Evolutionary conservation across 164 flowering plant species (phyloP).

Genomic region (Magnolia changhungtana): DNA sequence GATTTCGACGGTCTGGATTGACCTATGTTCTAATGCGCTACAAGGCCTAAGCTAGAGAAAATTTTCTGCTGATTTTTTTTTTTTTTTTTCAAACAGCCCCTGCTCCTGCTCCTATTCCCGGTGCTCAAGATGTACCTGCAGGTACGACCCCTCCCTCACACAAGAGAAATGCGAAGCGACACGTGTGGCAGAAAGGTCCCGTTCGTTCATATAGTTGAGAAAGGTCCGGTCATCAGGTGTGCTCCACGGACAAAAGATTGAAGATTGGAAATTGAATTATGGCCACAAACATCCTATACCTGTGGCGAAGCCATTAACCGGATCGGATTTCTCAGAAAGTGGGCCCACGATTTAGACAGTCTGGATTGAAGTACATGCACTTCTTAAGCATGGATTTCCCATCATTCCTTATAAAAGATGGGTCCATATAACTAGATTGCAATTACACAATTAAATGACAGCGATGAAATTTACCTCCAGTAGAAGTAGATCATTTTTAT

Average conservation of each 20-base stretch:
- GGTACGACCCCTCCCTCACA: slow-evolving; percentile 12
- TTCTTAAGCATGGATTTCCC: too few relatives aligned
- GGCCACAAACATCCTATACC: too few relatives aligned
- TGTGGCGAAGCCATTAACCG: too few relatives aligned
- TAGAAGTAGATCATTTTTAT: too few relatives aligned
- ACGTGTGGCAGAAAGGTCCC: background rate
- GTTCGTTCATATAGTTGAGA: background rate
- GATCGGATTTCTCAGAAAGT: too few relatives aligned
- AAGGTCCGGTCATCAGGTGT: background rate
- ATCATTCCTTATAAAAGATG: too few relatives aligned
- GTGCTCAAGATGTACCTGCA: slow-evolving; percentile 5
- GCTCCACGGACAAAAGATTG: background rate
- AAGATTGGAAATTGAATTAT: background rate
- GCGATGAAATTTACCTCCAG: too few relatives aligned
- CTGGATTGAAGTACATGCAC: too few relatives aligned
- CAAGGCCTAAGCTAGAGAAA: too few relatives aligned
- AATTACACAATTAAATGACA: too few relatives aligned
- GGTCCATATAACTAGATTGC: too few relatives aligned
- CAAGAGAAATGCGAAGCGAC: background rate
- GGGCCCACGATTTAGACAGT: too few relatives aligned
- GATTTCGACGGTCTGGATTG: background rate
- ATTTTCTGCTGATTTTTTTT: background rate
- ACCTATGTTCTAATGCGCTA: background rate
- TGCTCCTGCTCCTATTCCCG: slow-evolving; percentile 7
- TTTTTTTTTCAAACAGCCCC: background rate